Base-by-base conservation (phyloP, 2,329 filamentous ascomycete species). In the Chaetoscypha palmicola region DNA sequence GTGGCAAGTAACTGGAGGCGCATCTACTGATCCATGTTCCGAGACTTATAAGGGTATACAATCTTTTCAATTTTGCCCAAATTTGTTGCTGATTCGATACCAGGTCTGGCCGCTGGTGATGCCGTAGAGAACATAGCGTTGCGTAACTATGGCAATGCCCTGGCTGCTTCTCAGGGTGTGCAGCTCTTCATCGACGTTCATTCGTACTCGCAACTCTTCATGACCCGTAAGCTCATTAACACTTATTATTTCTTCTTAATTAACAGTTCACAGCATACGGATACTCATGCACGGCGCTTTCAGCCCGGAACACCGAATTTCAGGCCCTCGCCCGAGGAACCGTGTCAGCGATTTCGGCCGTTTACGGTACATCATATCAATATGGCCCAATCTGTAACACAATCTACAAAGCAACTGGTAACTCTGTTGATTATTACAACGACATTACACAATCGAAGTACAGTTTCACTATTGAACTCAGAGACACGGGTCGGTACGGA, bases 171-270 rank as follows among this genome's bases (percentile, higher is more conserved):
- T 2, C 67, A 73, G 48, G 74, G 76, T 1, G 64, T 83, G 31
- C 73, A 76, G 54, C 66, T 81, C 2, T 84, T 74, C 62, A 74
- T 83, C 50, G 80, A 84, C 62, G 77, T 74, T 58, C 80, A 84
- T 63, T 71, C 76, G 0, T 84, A 81, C 62, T 73, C 70, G 9
- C 78, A 83, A 53, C 66, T 76, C 23, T 71, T 81, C 46, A 68
- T 77, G 46, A 68, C 71, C 14, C 73, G 54, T 56, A 41, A 34
- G 53, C 47, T 24, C 14, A 34, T 10, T 21, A n/a, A 9, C 20
- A 38, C 24, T 17, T 12, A 4, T 12, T 42, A 5, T 36, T 14
- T 22, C n/a, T 21, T 30, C 7, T 33, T 26, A 3, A 17, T 19
- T 5, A 39, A 7, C 21, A 11, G 21, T 4, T 11, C 22, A 21